Percentiles rank a stretch among this genome's conserved stretches.
Evolutionary conservation across 2,329 filamentous ascomycete species (phyloP).

Genomic region (Grosmannia huntii): DNA sequence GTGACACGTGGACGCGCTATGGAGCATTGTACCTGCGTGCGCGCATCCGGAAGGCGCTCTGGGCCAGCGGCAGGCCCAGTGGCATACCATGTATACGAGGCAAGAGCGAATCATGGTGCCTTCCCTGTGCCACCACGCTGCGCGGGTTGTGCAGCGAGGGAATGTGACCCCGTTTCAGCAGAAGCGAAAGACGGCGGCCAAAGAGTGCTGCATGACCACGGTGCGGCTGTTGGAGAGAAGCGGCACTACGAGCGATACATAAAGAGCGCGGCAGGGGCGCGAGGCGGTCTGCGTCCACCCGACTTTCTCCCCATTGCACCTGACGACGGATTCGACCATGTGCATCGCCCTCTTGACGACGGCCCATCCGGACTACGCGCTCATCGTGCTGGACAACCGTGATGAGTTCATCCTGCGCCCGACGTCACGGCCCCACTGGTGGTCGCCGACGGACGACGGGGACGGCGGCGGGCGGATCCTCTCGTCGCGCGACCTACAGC

Average conservation of each 20-base stretch:
- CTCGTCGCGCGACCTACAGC: slow-evolving; percentile 48
- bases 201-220: no score
- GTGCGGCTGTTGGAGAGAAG: no score
- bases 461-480: slow-evolving; percentile 27
- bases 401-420: slow-evolving; percentile 59
- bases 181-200: no score
- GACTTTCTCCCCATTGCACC: not conserved
- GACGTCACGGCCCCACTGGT: slow-evolving; percentile 52
- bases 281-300: not conserved
- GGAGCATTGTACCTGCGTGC: not conserved
- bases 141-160: no score
- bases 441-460: slow-evolving; percentile 23
- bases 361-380: slow-evolving; percentile 59
- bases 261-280: not conserved
- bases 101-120: not conserved
- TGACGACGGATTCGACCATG: slow-evolving; percentile 32
- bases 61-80: not conserved
- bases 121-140: not conserved
- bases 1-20: not conserved
- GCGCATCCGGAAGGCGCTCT: not conserved
- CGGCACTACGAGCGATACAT: not conserved
- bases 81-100: no score
- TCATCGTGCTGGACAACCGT: slow-evolving; percentile 67
- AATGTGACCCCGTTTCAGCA: no score
- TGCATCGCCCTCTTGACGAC: slow-evolving; percentile 69